Evolutionary conservation across 163 green algal genomes (phyloP).

Genomic region (Volvox carteri): DNA sequence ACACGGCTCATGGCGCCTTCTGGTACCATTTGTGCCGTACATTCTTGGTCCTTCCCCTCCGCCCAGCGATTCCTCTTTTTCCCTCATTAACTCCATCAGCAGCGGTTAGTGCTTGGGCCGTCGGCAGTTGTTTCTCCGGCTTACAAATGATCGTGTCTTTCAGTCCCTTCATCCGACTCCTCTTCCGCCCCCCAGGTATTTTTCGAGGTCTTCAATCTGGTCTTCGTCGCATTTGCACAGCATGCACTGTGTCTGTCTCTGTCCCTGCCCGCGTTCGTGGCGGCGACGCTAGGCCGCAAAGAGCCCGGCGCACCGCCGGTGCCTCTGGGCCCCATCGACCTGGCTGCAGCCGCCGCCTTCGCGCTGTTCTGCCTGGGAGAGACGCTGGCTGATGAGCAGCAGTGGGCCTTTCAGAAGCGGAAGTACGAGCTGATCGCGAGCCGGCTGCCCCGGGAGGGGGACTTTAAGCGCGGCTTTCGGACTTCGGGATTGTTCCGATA

Average conservation of each 20-base stretch:
- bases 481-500: conserved; percentile 40
- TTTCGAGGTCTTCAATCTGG: conserved; percentile 69
- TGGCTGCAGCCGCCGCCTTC: neutral
- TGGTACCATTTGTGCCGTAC: no score
- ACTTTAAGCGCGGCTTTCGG: conserved; percentile 39
- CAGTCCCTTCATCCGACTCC: no score
- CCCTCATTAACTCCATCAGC: no score
- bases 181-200: neutral
- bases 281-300: neutral
- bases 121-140: no score
- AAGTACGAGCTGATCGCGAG: conserved; percentile 57
- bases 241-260: conserved; percentile 57
- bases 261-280: neutral
- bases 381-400: conserved; percentile 67
- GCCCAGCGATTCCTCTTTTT: no score
- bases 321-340: neutral
- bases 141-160: no score
- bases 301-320: neutral
- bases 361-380: conserved; percentile 45
- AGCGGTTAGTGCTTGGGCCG: no score
- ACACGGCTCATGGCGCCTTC: no score
- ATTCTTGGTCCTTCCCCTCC: no score
- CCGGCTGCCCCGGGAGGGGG: conserved; percentile 24
- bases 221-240: conserved; percentile 64
- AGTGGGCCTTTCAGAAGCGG: conserved; percentile 72